Evolutionary conservation across 352 stramenopile genomes (phyloP), one percentile per base, ranked within the genome.

Genomic region (Pythium monospermum): DNA sequence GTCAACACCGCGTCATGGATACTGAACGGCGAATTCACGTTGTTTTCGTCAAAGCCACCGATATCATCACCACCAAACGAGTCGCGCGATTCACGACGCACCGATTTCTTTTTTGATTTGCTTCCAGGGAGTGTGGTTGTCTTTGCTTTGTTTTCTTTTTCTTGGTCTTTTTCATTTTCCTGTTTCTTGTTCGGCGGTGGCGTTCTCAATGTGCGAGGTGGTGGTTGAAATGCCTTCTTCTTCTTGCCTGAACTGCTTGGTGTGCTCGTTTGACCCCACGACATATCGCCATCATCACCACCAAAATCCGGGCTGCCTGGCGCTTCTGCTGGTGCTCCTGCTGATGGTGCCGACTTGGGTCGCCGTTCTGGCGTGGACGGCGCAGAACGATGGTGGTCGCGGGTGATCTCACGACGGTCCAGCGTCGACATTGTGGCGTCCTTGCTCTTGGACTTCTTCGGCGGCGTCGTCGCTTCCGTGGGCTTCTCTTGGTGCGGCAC

Each of bases 1-100:
- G 76, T 87, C n/a, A 88, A 40, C n/a, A 71, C 49, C 4, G 62
- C 73, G 7, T 82, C 73, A 25, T 84, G 66, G 40, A 83, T 66
- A 0, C 73, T 71, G 50, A 91, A 87, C 15, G 80, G 80, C 13
- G 75, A 87, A 8, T 38, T 42, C 22, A 59, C 54, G n/a, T 57
- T 55, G 8, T 69, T 35, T 36, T 31, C 15, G 21, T 62, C 59
- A 52, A 77, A 85, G n/a, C 71, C 71, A 5, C 18, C 27, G 22
- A 38, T 41, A 15, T 51, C 51, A 6, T 31, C 21, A 10, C 38
- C 42, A 2, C 50, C 53, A n/a, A 69, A 76, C 3, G 71, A 78
- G 44, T 79, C 65, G 49, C 59, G 53, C 4, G 44, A 39, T 35
- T 66, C 39, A 25, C 50, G 50, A n/a, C 50, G 57, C 48, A 50